These are phyloP conservation scores for Allantophomopsis lycopodina DNA, from an alignment of 2,329 filamentous ascomycete species.

Conservation along the genomic window DNA sequence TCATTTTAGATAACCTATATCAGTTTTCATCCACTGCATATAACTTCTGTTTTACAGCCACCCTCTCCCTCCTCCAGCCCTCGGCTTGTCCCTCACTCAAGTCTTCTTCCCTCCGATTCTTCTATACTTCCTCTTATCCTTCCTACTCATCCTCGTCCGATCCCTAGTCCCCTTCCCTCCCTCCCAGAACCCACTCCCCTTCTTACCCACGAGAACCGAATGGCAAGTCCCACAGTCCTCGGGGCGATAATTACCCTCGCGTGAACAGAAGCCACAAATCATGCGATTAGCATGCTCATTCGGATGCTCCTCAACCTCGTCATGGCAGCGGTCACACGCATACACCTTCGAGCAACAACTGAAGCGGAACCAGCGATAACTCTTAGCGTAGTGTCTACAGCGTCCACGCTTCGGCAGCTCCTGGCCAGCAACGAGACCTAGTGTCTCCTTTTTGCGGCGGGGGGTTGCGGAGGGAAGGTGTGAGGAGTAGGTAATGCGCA, in stretches of 20 bases:
- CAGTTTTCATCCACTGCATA: too few species aligned
- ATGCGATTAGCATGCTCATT: slow-evolving; percentile 76
- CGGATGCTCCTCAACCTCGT: slow-evolving; percentile 53
- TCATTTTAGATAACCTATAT: too few species aligned
- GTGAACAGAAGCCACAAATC: slow-evolving; percentile 68
- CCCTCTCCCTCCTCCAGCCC: too few species aligned
- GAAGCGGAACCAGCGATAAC: slow-evolving; percentile 52
- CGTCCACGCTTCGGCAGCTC: slow-evolving; percentile 37
- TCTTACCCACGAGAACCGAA: slow-evolving; percentile 50
- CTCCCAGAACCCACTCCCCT: slow-evolving; percentile 70
- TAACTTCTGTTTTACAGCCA: too few species aligned
- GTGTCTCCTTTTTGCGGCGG: slow-evolving; percentile 33
- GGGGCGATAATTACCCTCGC: slow-evolving; percentile 67
- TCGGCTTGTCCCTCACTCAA: neutral
- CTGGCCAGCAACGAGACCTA: slow-evolving; percentile 42
- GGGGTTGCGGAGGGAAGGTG: slow-evolving; percentile 24
- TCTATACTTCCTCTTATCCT: slow-evolving; percentile 63
- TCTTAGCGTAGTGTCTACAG: slow-evolving; percentile 43
- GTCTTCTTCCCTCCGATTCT: slow-evolving; percentile 28
- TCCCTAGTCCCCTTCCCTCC: slow-evolving; percentile 74
- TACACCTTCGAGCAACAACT: slow-evolving; percentile 45
- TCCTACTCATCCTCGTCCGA: slow-evolving; percentile 55
- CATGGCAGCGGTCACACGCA: slow-evolving; percentile 63
- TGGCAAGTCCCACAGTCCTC: slow-evolving; percentile 67
- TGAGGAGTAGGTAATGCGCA: slow-evolving; percentile 43